Evolutionary conservation across 495 filamentous ascomycete species (phyloP), one percentile per base, ranked within the genome.

Genomic region (Mycothermus thermophilus): DNA sequence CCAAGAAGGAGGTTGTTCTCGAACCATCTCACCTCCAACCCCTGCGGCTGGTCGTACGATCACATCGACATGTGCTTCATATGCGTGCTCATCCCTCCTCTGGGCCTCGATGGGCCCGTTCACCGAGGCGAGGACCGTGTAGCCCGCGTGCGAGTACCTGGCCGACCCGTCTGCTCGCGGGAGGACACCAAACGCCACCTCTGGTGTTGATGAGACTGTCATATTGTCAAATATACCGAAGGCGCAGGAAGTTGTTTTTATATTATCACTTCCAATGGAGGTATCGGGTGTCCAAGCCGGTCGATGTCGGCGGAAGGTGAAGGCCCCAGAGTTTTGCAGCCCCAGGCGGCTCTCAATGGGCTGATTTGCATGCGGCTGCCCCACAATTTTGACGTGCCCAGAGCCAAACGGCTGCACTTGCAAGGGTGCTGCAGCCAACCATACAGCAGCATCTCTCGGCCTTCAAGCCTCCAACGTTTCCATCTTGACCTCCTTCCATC

Each of bases 61-160:
- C 20, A 96, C 81, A 54, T 96, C 90, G 35, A 97, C 63, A 32
- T 75, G 76, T 16, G 90, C 83, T 60, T 94, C 85, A 57, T 92
- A 83, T 11, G 90, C 79, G 35, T 83, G 72, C 45, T 93, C 79
- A 48, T 94, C 88, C 43, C 82, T 72, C 44, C 85, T 75, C 42
- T 72, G 75, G 13, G 87, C 83, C 58, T 95, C 88, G 44, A 95
- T 69, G n/a, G 90, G 90, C 0, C 83, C 90, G 54, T 88, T 93
- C 41, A 92, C 84, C 9, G 83, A 75, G 34, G 77, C 83, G 30
- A 90, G 72, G 41, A 96, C 69, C 32, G 75, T 77, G 55, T 80
- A 93, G 22, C 82, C 82, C 30, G 79, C 77, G 37, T 71, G 66
- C 11, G 77, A 74, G 52, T 84, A 88, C 20, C 72, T 81, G 7